Base-by-base conservation (phyloP, 345 rosid genomes). In the Gossypium sturtianum region DNA sequence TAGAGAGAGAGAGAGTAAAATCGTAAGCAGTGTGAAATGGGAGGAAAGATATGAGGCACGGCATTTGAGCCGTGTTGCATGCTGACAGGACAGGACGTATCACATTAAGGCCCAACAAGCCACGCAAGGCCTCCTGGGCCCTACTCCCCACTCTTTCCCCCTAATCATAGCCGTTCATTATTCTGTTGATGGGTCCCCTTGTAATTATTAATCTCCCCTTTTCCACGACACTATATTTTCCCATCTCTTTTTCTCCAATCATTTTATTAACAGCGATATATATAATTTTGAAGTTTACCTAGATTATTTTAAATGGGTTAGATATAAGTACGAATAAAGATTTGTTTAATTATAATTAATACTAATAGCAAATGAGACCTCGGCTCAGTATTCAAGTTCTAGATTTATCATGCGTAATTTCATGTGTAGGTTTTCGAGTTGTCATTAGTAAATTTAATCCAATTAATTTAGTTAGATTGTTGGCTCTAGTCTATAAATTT, bases 11-110 rank as follows among this genome's bases (percentile, higher is more conserved):
- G 38, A 9, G 7, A 4, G 45, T 0, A 34, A 4, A 34, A 34
- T 34, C 6, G 38, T 34, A 34, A 34, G 9, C 20, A 70, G 80
- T 56, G 29, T 72, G 27, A 74, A 70, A 76, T 27, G 61, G 83
- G 81, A 9, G 7, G 56, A 27, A 38, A 19, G n/a, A 64, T 58
- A 10, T 7, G 0, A 34, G 53, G 79, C 78, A 74, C 79, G 82
- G 75, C 60, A 70, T 73, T 29, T 49, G 44, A 76, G 74, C 71
- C 80, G 68, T 74, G 81, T 79, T 68, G 80, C 78, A 19, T 62
- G 82, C 75, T 8, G 76, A 76, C 63, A 66, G 7, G 76, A 51
- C 54, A 51, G 7, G 53, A 71, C 82, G 22, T 9, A 61, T 61
- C 7, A 13, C 41, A 12, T 49, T 54, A 38, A 49, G 74, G 52